phyloP scores from a whole-genome alignment of 345 rosid genomes.

The Aethionema arabicum region DNA sequence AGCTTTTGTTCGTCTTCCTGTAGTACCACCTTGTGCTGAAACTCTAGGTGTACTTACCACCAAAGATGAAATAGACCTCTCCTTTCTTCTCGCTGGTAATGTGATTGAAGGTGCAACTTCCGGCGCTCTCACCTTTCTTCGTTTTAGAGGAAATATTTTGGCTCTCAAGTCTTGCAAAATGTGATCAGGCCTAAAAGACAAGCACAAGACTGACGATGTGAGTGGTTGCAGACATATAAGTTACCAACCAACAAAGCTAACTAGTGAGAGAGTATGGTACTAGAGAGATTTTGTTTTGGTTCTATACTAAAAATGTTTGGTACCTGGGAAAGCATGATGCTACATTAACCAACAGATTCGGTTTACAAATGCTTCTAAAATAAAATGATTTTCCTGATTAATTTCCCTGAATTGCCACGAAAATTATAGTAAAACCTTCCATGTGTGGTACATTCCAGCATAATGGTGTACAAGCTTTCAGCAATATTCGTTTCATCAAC shows the following conservation, averaged over 20 bases:
- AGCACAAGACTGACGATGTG: background rate
- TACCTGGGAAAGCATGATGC: conserved; percentile 1
- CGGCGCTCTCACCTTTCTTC: conserved; percentile 61
- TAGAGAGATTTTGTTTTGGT: background rate
- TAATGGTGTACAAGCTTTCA: conserved; percentile 4
- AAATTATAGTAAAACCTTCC: background rate
- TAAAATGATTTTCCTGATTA: background rate
- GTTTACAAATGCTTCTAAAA: conserved; percentile 8
- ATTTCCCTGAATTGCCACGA: conserved; percentile 15
- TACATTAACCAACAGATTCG: background rate
- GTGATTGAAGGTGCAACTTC: conserved; percentile 55
- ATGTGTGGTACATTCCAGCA: conserved; percentile 13
- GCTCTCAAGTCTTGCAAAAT: conserved; percentile 85
- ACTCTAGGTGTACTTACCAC: conserved; percentile 82
- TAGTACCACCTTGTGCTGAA: conserved; percentile 56
- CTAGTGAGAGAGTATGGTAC: conserved; percentile 12
- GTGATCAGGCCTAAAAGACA: conserved; percentile 74
- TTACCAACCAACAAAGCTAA: conserved; percentile 22
- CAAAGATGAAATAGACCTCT: conserved; percentile 90
- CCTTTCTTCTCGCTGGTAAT: conserved; percentile 77
- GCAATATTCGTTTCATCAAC: background rate
- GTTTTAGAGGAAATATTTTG: conserved; percentile 75
- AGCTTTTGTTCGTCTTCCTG: conserved; percentile 76
- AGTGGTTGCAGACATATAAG: conserved; percentile 14
- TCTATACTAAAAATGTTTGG: conserved; percentile 11